phyloP scores from a whole-genome alignment of 2,329 filamentous ascomycete species.

The Chaetomium sp. region DNA sequence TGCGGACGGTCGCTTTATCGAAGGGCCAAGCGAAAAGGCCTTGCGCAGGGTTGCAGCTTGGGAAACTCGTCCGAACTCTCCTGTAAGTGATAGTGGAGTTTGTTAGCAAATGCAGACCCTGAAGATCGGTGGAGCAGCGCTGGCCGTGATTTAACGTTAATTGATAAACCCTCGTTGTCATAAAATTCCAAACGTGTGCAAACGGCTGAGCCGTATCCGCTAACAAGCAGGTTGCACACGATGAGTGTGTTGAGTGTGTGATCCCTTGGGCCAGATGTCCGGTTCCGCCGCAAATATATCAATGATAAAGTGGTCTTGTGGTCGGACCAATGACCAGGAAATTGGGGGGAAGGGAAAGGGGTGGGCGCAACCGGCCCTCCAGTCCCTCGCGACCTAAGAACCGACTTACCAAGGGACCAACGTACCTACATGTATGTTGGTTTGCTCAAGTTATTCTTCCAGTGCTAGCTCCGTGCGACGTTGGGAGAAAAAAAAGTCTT shows the following conservation, averaged over 20 bases:
- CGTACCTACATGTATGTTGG: too few species aligned
- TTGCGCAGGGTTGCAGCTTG: background rate
- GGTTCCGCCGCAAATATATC: conserved; percentile 22
- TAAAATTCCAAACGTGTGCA: too few species aligned
- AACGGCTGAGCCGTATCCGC: too few species aligned
- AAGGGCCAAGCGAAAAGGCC: too few species aligned
- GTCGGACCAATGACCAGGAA: conserved; percentile 15
- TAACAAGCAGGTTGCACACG: background rate
- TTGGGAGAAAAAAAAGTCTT: too few species aligned
- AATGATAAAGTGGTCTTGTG: conserved; percentile 17
- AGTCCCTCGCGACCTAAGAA: too few species aligned
- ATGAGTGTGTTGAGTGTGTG: conserved; percentile 17
- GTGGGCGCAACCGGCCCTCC: too few species aligned
- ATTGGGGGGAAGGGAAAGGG: background rate
- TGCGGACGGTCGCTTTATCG: background rate
- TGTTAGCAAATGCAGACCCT: background rate
- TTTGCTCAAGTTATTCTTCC: too few species aligned
- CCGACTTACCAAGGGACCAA: too few species aligned
- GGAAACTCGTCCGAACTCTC: background rate
- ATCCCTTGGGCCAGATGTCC: conserved; percentile 13
- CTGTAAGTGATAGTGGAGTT: background rate
- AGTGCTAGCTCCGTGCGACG: too few species aligned
- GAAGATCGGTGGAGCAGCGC: background rate
- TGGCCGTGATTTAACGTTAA: background rate
- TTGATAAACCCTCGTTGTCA: background rate